phyloP scores from a whole-genome alignment of 805 yeast genomes.

The Cyberlindnera mycetangii region DNA sequence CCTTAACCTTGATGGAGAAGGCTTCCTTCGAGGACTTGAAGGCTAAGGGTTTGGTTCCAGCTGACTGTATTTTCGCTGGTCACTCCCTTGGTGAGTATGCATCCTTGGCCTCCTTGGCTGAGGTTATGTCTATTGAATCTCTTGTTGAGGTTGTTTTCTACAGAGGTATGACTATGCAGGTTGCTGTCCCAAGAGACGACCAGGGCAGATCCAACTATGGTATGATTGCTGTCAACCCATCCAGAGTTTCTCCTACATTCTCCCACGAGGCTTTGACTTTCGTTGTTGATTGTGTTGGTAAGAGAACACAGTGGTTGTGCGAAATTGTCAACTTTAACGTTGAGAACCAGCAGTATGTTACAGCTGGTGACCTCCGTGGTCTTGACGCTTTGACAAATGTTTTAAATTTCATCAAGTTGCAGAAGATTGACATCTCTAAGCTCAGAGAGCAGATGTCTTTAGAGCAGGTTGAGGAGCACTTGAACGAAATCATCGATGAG shows the following conservation, averaged over 20 bases:
- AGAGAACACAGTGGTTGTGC: constrained; percentile 86
- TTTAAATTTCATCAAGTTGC: constrained; percentile 86
- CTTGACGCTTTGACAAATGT: constrained; percentile 92
- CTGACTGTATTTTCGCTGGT: constrained; percentile 94
- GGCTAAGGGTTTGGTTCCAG: constrained; percentile 91
- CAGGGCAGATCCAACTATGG: constrained; percentile 97
- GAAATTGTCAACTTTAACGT: constrained; percentile 98
- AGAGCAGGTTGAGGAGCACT: constrained; percentile 86
- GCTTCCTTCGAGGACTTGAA: constrained; percentile 98
- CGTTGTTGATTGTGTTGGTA: constrained; percentile 85
- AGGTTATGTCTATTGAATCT: constrained; percentile 97
- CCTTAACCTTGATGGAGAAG: constrained; percentile 98
- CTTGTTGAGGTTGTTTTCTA: constrained; percentile 97
- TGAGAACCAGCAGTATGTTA: constrained; percentile 96
- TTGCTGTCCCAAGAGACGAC: constrained; percentile 97
- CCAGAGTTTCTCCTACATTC: constrained; percentile 85
- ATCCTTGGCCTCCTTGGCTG: constrained; percentile 94
- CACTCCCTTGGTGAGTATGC: constrained; percentile 99
- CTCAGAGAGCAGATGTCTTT: constrained; percentile 77
- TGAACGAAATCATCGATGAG: constrained; percentile 84
- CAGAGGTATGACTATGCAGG: constrained; percentile 99
- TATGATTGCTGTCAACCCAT: constrained; percentile 98
- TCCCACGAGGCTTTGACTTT: constrained; percentile 90
- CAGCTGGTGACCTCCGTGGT: constrained; percentile 98
- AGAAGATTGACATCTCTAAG: constrained; percentile 90